Evolutionary conservation across 1,284 basidiomycete species (phyloP).

Genomic region (Ustilago xerochloae): DNA sequence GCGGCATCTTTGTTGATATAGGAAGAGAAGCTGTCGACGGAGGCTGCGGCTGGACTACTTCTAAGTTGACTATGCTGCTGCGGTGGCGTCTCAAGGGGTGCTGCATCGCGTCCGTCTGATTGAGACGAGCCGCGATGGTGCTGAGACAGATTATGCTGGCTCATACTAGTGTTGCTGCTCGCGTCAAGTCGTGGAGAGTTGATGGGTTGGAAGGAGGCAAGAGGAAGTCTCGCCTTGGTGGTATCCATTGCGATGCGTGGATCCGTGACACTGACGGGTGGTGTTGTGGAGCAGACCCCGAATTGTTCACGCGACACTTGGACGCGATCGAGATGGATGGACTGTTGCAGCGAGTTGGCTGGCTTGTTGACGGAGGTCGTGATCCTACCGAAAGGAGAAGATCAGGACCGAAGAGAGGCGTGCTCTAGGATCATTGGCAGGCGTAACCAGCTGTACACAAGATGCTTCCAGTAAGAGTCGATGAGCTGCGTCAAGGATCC

Average conservation of each 20-base stretch:
- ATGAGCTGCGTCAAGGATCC: neutral
- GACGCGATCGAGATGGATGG: neutral
- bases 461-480: neutral
- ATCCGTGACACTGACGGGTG: neutral
- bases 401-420: neutral
- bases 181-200: neutral
- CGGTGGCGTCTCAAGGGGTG: constrained; percentile 13
- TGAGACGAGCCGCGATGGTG: constrained; percentile 33
- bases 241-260: neutral
- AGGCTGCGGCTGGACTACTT: constrained; percentile 50
- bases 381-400: neutral
- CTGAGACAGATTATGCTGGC: constrained; percentile 7
- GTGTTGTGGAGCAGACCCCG: neutral
- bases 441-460: neutral
- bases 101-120: constrained; percentile 26
- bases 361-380: neutral
- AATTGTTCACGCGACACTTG: neutral
- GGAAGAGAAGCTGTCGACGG: constrained; percentile 53
- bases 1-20: constrained; percentile 55
- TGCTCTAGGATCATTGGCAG: neutral
- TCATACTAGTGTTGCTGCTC: no score
- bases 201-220: no score
- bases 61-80: constrained; percentile 21
- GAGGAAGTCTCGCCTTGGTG: no score
- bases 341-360: neutral